Evolutionary conservation across 208 protist genomes (phyloP).

Genomic region (Leishmania turanica): DNA sequence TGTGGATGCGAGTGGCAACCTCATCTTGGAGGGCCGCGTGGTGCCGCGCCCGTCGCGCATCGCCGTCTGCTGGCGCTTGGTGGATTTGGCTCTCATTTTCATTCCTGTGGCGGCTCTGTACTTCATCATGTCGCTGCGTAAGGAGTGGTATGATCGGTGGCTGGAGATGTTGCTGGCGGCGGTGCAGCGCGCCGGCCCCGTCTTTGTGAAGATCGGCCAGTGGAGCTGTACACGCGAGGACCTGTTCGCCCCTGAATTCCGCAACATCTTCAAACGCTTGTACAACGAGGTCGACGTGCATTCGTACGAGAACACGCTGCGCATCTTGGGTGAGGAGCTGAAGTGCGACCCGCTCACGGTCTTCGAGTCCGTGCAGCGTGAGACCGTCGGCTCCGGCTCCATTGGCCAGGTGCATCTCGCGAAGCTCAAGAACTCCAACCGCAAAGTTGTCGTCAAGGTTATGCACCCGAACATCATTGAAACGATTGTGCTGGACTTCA

Average conservation of each 20-base stretch:
- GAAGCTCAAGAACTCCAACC: conserved; percentile 54
- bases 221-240: conserved; percentile 91
- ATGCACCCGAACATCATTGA: conserved; percentile 90
- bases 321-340: conserved; percentile 81
- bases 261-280: conserved; percentile 73
- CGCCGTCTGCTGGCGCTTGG: conserved; percentile 49
- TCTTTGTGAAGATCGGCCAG: conserved; percentile 92
- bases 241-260: conserved; percentile 84
- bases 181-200: conserved; percentile 82
- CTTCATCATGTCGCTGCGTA: conserved; percentile 58
- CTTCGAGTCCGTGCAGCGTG: conserved; percentile 71
- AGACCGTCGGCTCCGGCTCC: conserved; percentile 83
- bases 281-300: conserved; percentile 85
- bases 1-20: conserved; percentile 62
- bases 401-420: conserved; percentile 93
- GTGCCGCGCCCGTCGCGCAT: conserved; percentile 41
- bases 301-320: conserved; percentile 65
- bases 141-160: conserved; percentile 72
- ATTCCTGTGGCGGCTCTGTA: conserved; percentile 75
- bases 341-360: conserved; percentile 50
- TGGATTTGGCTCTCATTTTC: conserved; percentile 76
- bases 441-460: conserved; percentile 88
- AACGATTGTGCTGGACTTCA: conserved; percentile 86
- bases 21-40: conserved; percentile 63
- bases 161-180: conserved; percentile 64